Conservation (phyloP, 1,284 basidiomycete genomes). For the Apiotrichum gracile region DNA sequence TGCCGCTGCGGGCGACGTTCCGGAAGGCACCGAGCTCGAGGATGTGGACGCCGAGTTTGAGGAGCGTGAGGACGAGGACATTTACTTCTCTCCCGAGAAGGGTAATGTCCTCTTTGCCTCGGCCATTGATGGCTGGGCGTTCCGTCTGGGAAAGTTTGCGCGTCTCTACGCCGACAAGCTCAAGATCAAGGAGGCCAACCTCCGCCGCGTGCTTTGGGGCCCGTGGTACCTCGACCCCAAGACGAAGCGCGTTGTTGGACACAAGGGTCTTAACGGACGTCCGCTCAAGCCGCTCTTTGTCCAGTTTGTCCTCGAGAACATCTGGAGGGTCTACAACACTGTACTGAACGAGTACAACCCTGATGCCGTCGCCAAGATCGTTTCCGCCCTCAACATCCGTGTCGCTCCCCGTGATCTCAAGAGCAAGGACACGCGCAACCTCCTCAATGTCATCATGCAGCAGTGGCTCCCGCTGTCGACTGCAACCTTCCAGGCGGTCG, state of each 20-base stretch:
- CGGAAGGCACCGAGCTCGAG: slow-evolving; percentile 36
- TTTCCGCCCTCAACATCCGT: slow-evolving; percentile 73
- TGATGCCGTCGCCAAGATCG: slow-evolving; percentile 85
- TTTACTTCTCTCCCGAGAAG: slow-evolving; percentile 93
- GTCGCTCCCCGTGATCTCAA: slow-evolving; percentile 84
- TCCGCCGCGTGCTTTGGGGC: slow-evolving; percentile 90
- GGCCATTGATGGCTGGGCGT: slow-evolving; percentile 97
- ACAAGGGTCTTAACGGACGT: slow-evolving; percentile 78
- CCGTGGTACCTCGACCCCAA: slow-evolving; percentile 97
- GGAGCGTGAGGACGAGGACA: slow-evolving; percentile 94
- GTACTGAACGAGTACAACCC: slow-evolving; percentile 74
- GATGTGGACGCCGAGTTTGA: slow-evolving; percentile 58
- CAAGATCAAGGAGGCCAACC: slow-evolving; percentile 80
- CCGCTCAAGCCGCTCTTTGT: slow-evolving; percentile 95
- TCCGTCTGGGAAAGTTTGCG: slow-evolving; percentile 88
- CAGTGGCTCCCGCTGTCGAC: slow-evolving; percentile 96
- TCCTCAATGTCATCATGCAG: slow-evolving; percentile 81
- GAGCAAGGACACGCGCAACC: slow-evolving; percentile 78
- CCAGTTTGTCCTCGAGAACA: slow-evolving; percentile 93
- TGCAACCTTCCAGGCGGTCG: slow-evolving; percentile 83
- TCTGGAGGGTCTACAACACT: slow-evolving; percentile 94
- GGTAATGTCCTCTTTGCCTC: slow-evolving; percentile 97
- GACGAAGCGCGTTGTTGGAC: slow-evolving; percentile 83
- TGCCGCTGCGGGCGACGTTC: slow-evolving; percentile 35
- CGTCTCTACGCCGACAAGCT: slow-evolving; percentile 88